Evolutionary conservation across 169 alveolate species (phyloP).

Genomic region (Babesia caballi): DNA sequence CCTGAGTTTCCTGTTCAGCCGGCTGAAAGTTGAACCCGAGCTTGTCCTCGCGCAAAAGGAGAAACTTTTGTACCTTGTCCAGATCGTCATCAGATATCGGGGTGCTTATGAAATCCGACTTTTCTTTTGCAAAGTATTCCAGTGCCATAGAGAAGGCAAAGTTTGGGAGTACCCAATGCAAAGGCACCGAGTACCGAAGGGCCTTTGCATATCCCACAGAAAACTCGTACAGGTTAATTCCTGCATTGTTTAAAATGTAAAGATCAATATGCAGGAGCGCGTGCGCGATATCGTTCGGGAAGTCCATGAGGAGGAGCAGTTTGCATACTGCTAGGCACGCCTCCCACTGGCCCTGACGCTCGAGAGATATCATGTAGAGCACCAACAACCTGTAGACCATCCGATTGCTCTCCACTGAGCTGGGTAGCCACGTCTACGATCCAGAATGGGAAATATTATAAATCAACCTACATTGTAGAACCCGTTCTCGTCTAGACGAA

Average conservation of each 20-base stretch:
- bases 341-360: conserved; percentile 56
- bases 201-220: conserved; percentile 13
- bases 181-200: neutral
- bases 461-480: conserved; percentile 21
- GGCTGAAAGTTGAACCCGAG: conserved; percentile 20
- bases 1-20: neutral
- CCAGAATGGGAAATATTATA: neutral
- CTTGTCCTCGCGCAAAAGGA: conserved; percentile 12
- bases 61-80: conserved; percentile 16
- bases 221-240: neutral
- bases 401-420: conserved; percentile 9
- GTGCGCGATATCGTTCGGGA: conserved; percentile 43
- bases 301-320: conserved; percentile 52
- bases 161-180: conserved; percentile 54
- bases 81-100: neutral
- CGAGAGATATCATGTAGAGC: conserved; percentile 57
- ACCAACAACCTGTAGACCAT: conserved; percentile 42
- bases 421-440: conserved; percentile 42
- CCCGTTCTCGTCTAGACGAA: conserved; percentile 11
- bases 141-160: conserved; percentile 52
- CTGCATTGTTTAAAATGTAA: conserved; percentile 17
- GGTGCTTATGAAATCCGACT: neutral
- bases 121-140: conserved; percentile 19
- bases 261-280: conserved; percentile 56
- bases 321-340: conserved; percentile 49